Conservation (phyloP, 1,139 yeast genomes). For the Blastobotrys apis region DNA sequence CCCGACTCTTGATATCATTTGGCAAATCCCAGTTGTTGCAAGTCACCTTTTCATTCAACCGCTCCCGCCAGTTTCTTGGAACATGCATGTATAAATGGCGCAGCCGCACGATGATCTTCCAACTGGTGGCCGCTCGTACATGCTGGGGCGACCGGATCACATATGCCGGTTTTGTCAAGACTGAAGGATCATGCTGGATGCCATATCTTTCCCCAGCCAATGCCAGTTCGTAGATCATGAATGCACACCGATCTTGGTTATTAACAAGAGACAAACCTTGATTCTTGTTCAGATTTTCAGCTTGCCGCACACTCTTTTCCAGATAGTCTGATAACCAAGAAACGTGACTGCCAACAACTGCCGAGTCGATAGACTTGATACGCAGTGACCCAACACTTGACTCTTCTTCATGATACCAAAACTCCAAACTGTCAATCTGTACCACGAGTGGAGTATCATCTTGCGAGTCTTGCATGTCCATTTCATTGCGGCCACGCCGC, state of each 20-base stretch:
- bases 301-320: conserved; percentile 20
- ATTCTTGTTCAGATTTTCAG: conserved; percentile 15
- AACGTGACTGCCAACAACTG: conserved; percentile 25
- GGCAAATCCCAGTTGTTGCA: conserved; percentile 42
- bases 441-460: conserved; percentile 26
- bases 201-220: conserved; percentile 56
- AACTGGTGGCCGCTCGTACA: conserved; percentile 73
- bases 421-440: conserved; percentile 28
- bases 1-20: conserved; percentile 49
- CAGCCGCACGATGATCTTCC: conserved; percentile 78
- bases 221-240: conserved; percentile 52
- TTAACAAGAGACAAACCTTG: conserved; percentile 8
- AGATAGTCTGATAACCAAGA: conserved; percentile 27
- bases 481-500: conserved; percentile 18
- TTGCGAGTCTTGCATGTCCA: conserved; percentile 10
- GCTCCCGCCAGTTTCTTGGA: conserved; percentile 50
- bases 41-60: conserved; percentile 25
- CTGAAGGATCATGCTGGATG: conserved; percentile 81
- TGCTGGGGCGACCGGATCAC: conserved; percentile 70
- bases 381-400: conserved; percentile 27
- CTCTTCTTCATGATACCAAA: conserved; percentile 30
- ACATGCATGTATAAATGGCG: conserved; percentile 64
- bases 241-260: conserved; percentile 22
- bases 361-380: conserved; percentile 27
- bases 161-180: conserved; percentile 82